A percentile compares a stretch with the other conserved stretches of the same genome.
These are phyloP conservation scores for Nakazawaea laoshanensis DNA, from an alignment of 805 yeast genomes.

Conservation along the genomic window DNA sequence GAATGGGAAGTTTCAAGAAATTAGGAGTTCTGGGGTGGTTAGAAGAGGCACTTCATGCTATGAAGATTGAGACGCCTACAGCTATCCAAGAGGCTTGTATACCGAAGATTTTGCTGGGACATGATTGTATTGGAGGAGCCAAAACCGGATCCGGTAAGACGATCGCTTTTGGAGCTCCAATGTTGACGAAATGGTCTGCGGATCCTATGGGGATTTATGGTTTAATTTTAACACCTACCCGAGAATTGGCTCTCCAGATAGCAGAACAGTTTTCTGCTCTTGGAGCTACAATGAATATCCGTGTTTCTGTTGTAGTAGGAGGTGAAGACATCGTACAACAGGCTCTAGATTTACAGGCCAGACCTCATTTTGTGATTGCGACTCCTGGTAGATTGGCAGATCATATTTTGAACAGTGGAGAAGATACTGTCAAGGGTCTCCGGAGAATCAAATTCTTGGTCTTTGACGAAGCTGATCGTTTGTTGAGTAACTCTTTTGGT, in stretches of 20 bases:
- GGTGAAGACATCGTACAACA: constrained; percentile 93
- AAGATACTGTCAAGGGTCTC: constrained; percentile 75
- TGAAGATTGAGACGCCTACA: constrained; percentile 81
- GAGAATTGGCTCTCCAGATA: constrained; percentile 93
- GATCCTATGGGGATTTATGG: constrained; percentile 95
- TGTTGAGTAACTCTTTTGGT: constrained; percentile 77
- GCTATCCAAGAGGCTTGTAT: constrained; percentile 83
- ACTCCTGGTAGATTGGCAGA: constrained; percentile 97
- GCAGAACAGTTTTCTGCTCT: constrained; percentile 94
- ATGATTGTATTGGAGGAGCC: constrained; percentile 97
- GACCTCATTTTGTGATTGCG: constrained; percentile 93
- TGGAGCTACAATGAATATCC: constrained; percentile 82
- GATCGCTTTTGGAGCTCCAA: constrained; percentile 96
- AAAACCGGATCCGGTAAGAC: constrained; percentile 98
- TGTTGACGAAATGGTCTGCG: constrained; percentile 88
- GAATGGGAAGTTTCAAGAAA: too few relatives aligned
- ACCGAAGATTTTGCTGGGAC: constrained; percentile 74
- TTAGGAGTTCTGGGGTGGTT: constrained; percentile 87
- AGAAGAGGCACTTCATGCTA: constrained; percentile 65
- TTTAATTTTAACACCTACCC: constrained; percentile 78
- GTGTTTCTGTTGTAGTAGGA: constrained; percentile 82
- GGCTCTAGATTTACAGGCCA: constrained; percentile 67
- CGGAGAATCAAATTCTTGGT: constrained; percentile 75
- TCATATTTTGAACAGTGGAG: constrained; percentile 81
- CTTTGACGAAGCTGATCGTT: constrained; percentile 92